Conservation (phyloP, 176 grass and related monocot genomes). For the Aegilops speltoides region DNA sequence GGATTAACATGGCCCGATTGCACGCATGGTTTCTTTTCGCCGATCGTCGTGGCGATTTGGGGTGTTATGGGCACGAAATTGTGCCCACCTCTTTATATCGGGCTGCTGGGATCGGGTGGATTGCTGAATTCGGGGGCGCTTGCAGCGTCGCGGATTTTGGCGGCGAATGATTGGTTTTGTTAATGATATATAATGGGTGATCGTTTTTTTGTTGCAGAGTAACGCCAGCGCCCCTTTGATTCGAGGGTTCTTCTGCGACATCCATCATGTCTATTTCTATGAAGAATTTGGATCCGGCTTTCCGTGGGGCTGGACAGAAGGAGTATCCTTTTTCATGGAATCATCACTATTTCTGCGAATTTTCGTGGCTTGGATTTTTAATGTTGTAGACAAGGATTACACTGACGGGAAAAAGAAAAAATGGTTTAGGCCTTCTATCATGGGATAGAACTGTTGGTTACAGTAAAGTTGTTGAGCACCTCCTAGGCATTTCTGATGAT, state of each 20-base stretch:
- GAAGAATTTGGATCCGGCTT: constrained; percentile 85
- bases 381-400: too few species aligned
- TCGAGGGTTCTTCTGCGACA: constrained; percentile 34
- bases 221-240: constrained; percentile 40
- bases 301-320: constrained; percentile 76
- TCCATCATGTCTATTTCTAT: constrained; percentile 68
- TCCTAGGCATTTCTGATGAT: not conserved
- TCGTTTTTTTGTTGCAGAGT: constrained; percentile 17
- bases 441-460: not conserved
- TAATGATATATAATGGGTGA: not conserved
- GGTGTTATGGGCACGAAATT: not conserved
- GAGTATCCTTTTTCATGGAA: constrained; percentile 65
- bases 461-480: not conserved
- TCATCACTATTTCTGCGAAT: not conserved
- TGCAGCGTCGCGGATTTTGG: not conserved
- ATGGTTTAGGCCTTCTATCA: not conserved
- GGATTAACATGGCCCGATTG: not conserved
- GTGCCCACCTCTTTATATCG: not conserved
- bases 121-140: not conserved
- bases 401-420: not conserved
- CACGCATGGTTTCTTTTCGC: not conserved
- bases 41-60: not conserved
- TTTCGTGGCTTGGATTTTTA: constrained; percentile 6
- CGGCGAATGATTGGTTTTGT: not conserved
- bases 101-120: not conserved